Conservation (phyloP, 1,284 basidiomycete genomes). For the Moesziomyces sp. region DNA sequence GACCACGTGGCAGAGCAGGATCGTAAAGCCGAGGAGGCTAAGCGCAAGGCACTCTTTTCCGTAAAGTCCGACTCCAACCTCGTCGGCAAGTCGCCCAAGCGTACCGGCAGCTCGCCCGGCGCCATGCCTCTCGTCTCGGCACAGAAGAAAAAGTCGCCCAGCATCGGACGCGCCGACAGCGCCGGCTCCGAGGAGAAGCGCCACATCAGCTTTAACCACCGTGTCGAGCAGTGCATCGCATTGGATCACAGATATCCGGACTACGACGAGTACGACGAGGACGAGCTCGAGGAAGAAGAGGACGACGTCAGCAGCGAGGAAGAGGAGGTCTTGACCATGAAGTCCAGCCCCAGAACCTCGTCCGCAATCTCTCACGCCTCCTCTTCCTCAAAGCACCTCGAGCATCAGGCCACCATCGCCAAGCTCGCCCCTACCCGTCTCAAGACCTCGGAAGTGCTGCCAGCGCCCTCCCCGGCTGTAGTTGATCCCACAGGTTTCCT, state of each 20-base stretch:
- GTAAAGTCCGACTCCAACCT: constrained; percentile 59
- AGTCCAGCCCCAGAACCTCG: constrained; percentile 49
- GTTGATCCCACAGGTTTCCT: constrained; percentile 72
- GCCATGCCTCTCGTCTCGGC: constrained; percentile 39
- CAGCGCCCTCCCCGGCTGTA: constrained; percentile 71
- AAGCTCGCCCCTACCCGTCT: constrained; percentile 92
- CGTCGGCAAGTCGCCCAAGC: constrained; percentile 29
- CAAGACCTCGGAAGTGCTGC: constrained; percentile 75
- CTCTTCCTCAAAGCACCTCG: constrained; percentile 25
- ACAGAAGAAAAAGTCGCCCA: constrained; percentile 32
- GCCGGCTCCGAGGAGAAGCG: constrained; percentile 70
- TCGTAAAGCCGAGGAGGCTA: constrained; percentile 23
- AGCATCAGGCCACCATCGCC: constrained; percentile 74
- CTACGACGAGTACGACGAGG: constrained; percentile 61
- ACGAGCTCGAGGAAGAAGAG: constrained; percentile 69
- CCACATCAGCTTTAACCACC: constrained; percentile 97
- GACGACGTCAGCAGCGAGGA: constrained; percentile 72
- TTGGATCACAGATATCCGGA: constrained; percentile 71
- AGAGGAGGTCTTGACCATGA: constrained; percentile 70
- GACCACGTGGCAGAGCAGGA: constrained; percentile 56
- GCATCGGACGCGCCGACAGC: constrained; percentile 39
- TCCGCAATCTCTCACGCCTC: constrained; percentile 45
- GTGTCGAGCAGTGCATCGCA: constrained; percentile 97
- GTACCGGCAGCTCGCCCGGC: constrained; percentile 41
- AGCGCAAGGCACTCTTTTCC: constrained; percentile 42